phyloP scores from a whole-genome alignment of 2,329 filamentous ascomycete genomes.

The Sphaerostilbella broomeana region DNA sequence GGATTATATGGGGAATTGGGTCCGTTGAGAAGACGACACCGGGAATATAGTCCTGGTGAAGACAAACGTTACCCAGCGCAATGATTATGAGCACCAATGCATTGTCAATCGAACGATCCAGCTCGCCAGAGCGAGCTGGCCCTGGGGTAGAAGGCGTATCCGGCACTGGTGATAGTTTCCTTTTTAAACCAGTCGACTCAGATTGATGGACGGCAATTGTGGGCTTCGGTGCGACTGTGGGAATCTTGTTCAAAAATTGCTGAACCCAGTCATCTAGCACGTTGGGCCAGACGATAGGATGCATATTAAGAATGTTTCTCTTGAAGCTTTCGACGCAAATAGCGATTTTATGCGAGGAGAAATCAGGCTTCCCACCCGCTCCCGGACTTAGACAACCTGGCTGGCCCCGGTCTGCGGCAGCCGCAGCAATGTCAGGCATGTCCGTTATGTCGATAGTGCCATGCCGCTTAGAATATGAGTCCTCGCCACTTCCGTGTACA shows the following conservation, averaged over 20 bases:
- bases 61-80: slow-evolving; percentile 81
- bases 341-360: slow-evolving; percentile 44
- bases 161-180: slow-evolving; percentile 47
- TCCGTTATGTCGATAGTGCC: slow-evolving; percentile 36
- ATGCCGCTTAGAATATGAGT: slow-evolving; percentile 38
- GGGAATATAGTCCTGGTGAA: slow-evolving; percentile 46
- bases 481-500: slow-evolving; percentile 73
- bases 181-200: slow-evolving; percentile 36
- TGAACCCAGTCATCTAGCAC: slow-evolving; percentile 47
- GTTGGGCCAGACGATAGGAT: slow-evolving; percentile 52
- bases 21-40: slow-evolving; percentile 45
- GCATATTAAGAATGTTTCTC: slow-evolving; percentile 57
- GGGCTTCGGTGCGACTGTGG: slow-evolving; percentile 23
- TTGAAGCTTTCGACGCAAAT: slow-evolving; percentile 51
- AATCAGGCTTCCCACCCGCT: slow-evolving; percentile 47
- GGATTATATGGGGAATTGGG: slow-evolving; percentile 27
- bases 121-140: slow-evolving; percentile 38
- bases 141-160: slow-evolving; percentile 27
- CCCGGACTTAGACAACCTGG: slow-evolving; percentile 44
- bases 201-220: slow-evolving; percentile 15
- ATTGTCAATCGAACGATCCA: slow-evolving; percentile 66
- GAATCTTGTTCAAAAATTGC: slow-evolving; percentile 44
- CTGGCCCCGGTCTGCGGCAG: slow-evolving; percentile 53
- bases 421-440: slow-evolving; percentile 44
- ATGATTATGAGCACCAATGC: slow-evolving; percentile 77